Evolutionary conservation across 2,329 filamentous ascomycete genomes (phyloP).

Genomic region (Gyromitra esculenta): DNA sequence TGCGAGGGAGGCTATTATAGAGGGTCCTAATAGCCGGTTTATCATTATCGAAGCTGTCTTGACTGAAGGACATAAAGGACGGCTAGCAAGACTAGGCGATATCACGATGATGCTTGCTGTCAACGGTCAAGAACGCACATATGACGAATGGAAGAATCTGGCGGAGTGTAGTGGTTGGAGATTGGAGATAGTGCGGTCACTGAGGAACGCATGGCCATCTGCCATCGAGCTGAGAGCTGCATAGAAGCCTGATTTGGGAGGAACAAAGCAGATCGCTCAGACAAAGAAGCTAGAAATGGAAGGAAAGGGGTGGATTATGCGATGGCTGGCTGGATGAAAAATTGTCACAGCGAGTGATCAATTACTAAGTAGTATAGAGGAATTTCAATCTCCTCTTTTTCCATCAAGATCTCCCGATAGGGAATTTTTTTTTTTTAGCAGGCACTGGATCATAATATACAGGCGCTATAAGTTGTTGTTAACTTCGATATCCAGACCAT

Average conservation of each 20-base stretch:
- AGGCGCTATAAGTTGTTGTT: no score
- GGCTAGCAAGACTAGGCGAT: conserved; percentile 61
- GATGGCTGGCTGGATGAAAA: no score
- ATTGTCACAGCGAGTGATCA: neutral
- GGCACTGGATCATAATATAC: neutral
- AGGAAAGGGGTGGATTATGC: neutral
- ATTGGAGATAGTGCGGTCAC: conserved; percentile 56
- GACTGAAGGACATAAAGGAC: conserved; percentile 57
- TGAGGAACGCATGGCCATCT: conserved; percentile 6
- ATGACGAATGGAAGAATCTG: conserved; percentile 58
- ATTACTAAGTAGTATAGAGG: neutral
- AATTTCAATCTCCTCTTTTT: neutral
- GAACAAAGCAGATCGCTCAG: neutral
- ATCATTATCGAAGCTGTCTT: conserved; percentile 62
- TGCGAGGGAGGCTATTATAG: conserved; percentile 59
- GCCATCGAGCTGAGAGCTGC: conserved; percentile 5
- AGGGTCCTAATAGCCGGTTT: conserved; percentile 57
- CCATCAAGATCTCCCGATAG: neutral
- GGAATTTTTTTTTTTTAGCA: neutral
- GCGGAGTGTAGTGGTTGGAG: conserved; percentile 59
- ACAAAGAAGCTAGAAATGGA: neutral
- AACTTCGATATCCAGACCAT: no score
- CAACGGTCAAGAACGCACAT: conserved; percentile 59
- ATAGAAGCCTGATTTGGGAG: neutral
- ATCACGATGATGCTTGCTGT: conserved; percentile 62